These are phyloP conservation scores for Elaeis guineensis DNA, from an alignment of 176 grass and related monocot species.

Conservation along the genomic window DNA sequence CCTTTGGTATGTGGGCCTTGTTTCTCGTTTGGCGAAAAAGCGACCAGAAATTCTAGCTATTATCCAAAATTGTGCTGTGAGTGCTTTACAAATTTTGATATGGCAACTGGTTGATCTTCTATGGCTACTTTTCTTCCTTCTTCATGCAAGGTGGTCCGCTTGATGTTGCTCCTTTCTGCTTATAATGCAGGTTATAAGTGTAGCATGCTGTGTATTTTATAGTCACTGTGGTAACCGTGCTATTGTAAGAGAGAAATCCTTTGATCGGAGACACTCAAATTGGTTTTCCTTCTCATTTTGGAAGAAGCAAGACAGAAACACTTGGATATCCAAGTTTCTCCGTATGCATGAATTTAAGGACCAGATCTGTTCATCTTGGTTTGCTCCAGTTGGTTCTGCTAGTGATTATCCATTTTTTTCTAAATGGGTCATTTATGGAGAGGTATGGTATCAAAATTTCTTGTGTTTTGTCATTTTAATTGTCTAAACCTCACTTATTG, in stretches of 20 bases:
- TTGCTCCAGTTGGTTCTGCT: slow-evolving; percentile 88
- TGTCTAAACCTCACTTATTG: not conserved
- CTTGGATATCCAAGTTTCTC: slow-evolving; percentile 49
- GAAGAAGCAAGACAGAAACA: slow-evolving; percentile 82
- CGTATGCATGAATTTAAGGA: slow-evolving; percentile 92
- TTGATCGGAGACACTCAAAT: slow-evolving; percentile 68
- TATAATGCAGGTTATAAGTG: slow-evolving; percentile 78
- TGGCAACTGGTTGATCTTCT: not conserved
- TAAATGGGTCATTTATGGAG: slow-evolving; percentile 97
- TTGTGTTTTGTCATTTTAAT: slow-evolving; percentile 3
- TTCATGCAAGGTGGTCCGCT: not conserved
- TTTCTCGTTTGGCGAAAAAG: slow-evolving; percentile 82
- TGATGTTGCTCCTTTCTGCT: slow-evolving; percentile 9
- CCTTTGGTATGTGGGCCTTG: slow-evolving; percentile 88
- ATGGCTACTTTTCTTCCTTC: not conserved
- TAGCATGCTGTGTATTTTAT: slow-evolving; percentile 98
- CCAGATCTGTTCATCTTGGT: slow-evolving; percentile 95
- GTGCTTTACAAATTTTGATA: slow-evolving; percentile 16
- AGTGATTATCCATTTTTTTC: slow-evolving; percentile 89
- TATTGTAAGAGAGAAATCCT: slow-evolving; percentile 55
- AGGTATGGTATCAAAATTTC: slow-evolving; percentile 35
- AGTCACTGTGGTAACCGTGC: slow-evolving; percentile 91
- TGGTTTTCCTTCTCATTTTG: slow-evolving; percentile 71
- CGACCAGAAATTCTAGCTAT: slow-evolving; percentile 81
- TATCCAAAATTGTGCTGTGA: slow-evolving; percentile 94